Base-by-base conservation (phyloP, 345 rosid genomes). In the Populus euphratica region DNA sequence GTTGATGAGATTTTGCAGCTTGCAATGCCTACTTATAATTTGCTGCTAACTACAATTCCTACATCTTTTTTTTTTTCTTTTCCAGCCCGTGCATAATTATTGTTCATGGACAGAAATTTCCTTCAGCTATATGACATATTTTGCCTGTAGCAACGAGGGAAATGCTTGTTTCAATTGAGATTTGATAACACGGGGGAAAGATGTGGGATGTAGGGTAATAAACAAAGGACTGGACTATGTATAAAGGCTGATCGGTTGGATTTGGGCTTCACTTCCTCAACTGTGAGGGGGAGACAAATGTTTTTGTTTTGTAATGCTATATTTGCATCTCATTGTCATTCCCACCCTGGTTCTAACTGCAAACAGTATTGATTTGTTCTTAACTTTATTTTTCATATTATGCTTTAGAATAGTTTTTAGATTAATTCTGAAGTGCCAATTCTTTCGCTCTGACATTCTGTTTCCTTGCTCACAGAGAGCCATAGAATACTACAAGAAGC, bases 401-500 rank as follows among this genome's bases (percentile, higher is more conserved):
- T 6, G 21, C 35, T n/a, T 38, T 52, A 59, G 31, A 23, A 35
- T 23, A 29, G 9, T 36, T 25, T 17, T 54, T 23, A 33, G 61
- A 31, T 10, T 69, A 16, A 21, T 20, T 44, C 6, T 16, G 11
- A 11, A 77, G 39, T 71, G 69, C 43, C 56, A 9, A 35, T 63
- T 69, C n/a, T 75, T 63, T 56, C 11, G 6, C 7, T 23, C 36
- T 68, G 62, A 77, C 69, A 33, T 35, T 61, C 33, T 52, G 71
- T 25, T 78, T 78, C 72, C 33, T 80, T 23, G 67, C 66, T 43
- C 85, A 84, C 93, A 96, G 99, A 88, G 84, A 81, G 97, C 98
- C 23, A 85, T 96, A 89, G 87, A 86, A 76, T 86, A 88, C 16
- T 96, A 93, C 86, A 96, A 86, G 89, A 92, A 86, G 84, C 92